Percentiles rank a stretch among this genome's conserved stretches.
phyloP scores from a whole-genome alignment of 495 filamentous ascomycete species.

The Haplographium delicatum region DNA sequence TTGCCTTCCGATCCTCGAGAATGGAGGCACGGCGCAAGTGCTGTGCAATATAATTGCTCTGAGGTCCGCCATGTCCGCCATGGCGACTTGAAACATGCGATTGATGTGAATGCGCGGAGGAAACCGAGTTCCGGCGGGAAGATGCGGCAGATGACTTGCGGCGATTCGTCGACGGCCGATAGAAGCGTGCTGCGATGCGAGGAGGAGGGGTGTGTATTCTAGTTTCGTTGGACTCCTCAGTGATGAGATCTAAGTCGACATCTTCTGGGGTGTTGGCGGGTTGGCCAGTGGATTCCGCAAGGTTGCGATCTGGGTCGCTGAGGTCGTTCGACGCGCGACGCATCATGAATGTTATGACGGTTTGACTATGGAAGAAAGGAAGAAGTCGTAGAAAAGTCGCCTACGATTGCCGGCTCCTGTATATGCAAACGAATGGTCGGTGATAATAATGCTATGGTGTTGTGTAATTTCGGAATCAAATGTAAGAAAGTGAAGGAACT shows the following conservation, averaged over 20 bases:
- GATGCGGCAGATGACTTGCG: conserved; percentile 82
- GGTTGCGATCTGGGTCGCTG: conserved; percentile 29
- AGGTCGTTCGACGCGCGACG: conserved; percentile 25
- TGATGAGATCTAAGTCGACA: conserved; percentile 20
- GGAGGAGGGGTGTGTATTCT: conserved; percentile 59
- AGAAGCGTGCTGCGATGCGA: conserved; percentile 83
- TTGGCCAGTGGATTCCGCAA: conserved; percentile 23
- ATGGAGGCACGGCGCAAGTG: conserved; percentile 89
- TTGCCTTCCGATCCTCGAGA: conserved; percentile 86
- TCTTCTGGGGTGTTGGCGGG: conserved; percentile 31
- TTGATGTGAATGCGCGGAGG: conserved; percentile 70
- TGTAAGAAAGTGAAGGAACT: too few relatives aligned
- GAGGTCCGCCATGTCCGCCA: conserved; percentile 57
- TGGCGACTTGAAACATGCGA: conserved; percentile 60
- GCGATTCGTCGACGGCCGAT: conserved; percentile 59
- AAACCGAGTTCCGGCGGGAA: conserved; percentile 83
- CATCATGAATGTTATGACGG: conserved; percentile 15
- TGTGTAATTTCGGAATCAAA: too few relatives aligned
- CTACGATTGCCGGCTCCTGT: too few relatives aligned
- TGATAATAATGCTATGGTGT: too few relatives aligned
- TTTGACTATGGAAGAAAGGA: background rate
- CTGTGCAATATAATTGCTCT: conserved; percentile 80
- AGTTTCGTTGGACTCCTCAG: conserved; percentile 24
- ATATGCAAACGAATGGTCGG: too few relatives aligned
- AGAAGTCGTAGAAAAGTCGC: background rate